Evolutionary conservation across 441 rosid species (phyloP).

Genomic region (Sinapis alba): DNA sequence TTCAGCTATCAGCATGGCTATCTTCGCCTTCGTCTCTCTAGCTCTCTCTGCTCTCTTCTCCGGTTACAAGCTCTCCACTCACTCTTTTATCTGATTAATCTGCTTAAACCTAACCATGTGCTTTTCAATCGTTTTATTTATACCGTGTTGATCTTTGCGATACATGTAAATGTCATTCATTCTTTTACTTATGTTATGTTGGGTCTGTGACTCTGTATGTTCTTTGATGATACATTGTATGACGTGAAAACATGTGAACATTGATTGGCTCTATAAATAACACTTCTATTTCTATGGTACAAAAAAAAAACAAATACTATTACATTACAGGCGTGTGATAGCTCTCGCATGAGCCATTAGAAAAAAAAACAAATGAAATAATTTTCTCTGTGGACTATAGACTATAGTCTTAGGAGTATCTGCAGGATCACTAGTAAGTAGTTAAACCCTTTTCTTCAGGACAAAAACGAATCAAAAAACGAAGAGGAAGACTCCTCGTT

Average conservation of each 20-base stretch:
- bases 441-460: constrained; percentile 35
- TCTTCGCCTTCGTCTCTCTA: constrained; percentile 64
- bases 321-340: constrained; percentile 31
- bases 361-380: constrained; percentile 57
- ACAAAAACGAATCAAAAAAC: constrained; percentile 48
- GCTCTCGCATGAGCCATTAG: constrained; percentile 33
- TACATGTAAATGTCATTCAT: constrained; percentile 27
- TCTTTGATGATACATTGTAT: background rate
- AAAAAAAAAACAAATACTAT: constrained; percentile 16
- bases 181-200: background rate
- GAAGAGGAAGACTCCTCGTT: constrained; percentile 39
- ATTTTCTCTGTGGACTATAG: constrained; percentile 38
- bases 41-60: constrained; percentile 73
- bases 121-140: background rate
- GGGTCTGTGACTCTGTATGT: background rate
- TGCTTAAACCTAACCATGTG: background rate
- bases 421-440: constrained; percentile 33
- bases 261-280: constrained; percentile 27
- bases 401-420: constrained; percentile 28
- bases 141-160: constrained; percentile 4
- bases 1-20: constrained; percentile 65
- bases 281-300: constrained; percentile 28
- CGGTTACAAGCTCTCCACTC: constrained; percentile 72
- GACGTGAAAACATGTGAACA: constrained; percentile 3
- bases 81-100: constrained; percentile 50